phyloP scores from a whole-genome alignment of 2,329 filamentous ascomycete species.

The Colletotrichum sp. region DNA sequence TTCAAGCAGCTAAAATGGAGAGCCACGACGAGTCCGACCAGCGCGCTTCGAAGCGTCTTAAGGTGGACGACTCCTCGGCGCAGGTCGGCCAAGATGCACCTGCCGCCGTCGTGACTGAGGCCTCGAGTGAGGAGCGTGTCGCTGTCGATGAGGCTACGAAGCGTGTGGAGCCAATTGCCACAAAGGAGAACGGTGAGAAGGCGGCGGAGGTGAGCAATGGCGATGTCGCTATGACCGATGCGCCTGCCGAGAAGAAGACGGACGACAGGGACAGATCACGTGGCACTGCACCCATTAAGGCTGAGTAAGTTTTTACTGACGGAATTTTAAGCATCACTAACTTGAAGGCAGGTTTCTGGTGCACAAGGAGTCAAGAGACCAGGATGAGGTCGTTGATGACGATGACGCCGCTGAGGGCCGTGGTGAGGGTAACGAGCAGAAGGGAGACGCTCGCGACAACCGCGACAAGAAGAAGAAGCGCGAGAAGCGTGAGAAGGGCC shows the following conservation, averaged over 20 bases:
- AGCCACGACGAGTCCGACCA: slow-evolving; percentile 18
- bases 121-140: slow-evolving; percentile 1
- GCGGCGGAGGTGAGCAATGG: not conserved
- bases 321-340: not conserved
- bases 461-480: slow-evolving; percentile 54
- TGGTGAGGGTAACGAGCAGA: slow-evolving; percentile 47
- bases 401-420: slow-evolving; percentile 56
- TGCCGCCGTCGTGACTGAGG: not conserved
- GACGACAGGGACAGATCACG: slow-evolving; percentile 22
- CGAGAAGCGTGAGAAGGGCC: slow-evolving; percentile 56
- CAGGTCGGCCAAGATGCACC: not conserved
- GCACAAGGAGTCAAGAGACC: slow-evolving; percentile 55
- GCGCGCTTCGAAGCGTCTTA: slow-evolving; percentile 26
- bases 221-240: slow-evolving; percentile 15
- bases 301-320: slow-evolving; percentile 32
- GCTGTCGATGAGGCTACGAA: slow-evolving; percentile 10
- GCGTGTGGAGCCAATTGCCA: slow-evolving; percentile 3
- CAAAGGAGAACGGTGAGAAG: slow-evolving; percentile 9
- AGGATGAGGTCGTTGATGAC: slow-evolving; percentile 49
- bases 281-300: slow-evolving; percentile 39
- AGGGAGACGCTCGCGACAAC: slow-evolving; percentile 39
- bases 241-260: not conserved
- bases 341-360: slow-evolving; percentile 34
- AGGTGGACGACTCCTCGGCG: slow-evolving; percentile 18
- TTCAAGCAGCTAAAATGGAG: slow-evolving; percentile 3